Conservation (phyloP, 345 rosid species). For the Camelina hispida region DNA sequence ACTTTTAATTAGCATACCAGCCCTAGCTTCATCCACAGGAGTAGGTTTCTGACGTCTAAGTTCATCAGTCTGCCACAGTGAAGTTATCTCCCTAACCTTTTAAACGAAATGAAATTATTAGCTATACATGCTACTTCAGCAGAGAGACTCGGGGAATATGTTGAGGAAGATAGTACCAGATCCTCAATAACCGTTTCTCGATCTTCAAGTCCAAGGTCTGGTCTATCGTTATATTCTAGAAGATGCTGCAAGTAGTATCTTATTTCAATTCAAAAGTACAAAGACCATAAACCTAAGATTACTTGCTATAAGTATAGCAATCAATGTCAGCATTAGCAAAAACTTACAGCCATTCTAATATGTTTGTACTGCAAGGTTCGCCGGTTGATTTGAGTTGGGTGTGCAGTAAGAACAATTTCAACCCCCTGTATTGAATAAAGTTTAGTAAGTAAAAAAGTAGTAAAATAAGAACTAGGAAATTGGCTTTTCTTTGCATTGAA, state of each 20-base stretch:
- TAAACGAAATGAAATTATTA: constrained; percentile 12
- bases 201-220: constrained; percentile 94
- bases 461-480: too few relatives aligned
- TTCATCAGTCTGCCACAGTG: constrained; percentile 96
- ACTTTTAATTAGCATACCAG: constrained; percentile 52
- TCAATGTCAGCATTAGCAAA: constrained; percentile 17
- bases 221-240: constrained; percentile 83
- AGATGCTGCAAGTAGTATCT: constrained; percentile 68
- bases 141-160: constrained; percentile 4
- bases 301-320: constrained; percentile 28
- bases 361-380: constrained; percentile 95
- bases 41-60: constrained; percentile 94
- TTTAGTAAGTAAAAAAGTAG: too few relatives aligned
- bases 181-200: constrained; percentile 90
- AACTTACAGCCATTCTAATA: constrained; percentile 85
- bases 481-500: constrained; percentile 11
- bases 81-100: constrained; percentile 84
- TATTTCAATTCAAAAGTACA: constrained; percentile 25
- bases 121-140: constrained; percentile 10
- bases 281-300: constrained; percentile 22
- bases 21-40: constrained; percentile 92
- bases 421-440: constrained; percentile 63
- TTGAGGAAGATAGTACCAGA: constrained; percentile 61
- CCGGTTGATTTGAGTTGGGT: constrained; percentile 91
- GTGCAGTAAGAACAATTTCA: constrained; percentile 97